Evolutionary conservation across 306 rosid species (phyloP), one percentile per base, ranked within the genome.

Genomic region (Lagenaria siceraria): DNA sequence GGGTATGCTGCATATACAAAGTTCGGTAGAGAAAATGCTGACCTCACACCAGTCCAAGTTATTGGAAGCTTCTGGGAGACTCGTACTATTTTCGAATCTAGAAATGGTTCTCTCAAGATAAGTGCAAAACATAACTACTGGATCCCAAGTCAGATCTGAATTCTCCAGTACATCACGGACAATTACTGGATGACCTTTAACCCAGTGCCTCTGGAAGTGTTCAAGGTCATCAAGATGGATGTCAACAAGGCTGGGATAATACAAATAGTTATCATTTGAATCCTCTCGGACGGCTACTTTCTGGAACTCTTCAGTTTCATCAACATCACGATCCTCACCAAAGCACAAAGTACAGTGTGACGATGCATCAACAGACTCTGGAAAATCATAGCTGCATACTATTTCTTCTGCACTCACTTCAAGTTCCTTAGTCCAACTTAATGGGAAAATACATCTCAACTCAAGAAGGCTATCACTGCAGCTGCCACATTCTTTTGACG

Each of bases 11-110:
- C 15, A 48, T 71, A 4, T 14, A 48, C 22, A 25, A 43, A 46
- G 40, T 46, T 46, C 1, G 13, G 25, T 71, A 9, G 58, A 71
- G 83, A 66, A 58, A 68, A 55, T 59, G 83, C 98, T 85, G 81
- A 96, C 99, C 99, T 92, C 98, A 35, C 93, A 96, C 98, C 98
- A 90, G 83, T 96, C 97, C 91, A 96, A 86, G 87, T 90, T 88
- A 77, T 76, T 78, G 52, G 65, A 49, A 75, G 90, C 87, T 85
- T 89, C 91, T 56, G 88, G 87, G 49, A 81, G 69, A 81, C 89
- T 87, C 80, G 79, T 87, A 78, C 83, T 81, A 70, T 89, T 87
- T 80, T 90, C 96, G 80, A 84, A 89, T 85, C 87, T 85, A 74
- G 93, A 73, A 77, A 92, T 83, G 89, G 89, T 88, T 80, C 83